Evolutionary conservation across 106 monocot species (phyloP).

Genomic region (Amphibolis antarctica): DNA sequence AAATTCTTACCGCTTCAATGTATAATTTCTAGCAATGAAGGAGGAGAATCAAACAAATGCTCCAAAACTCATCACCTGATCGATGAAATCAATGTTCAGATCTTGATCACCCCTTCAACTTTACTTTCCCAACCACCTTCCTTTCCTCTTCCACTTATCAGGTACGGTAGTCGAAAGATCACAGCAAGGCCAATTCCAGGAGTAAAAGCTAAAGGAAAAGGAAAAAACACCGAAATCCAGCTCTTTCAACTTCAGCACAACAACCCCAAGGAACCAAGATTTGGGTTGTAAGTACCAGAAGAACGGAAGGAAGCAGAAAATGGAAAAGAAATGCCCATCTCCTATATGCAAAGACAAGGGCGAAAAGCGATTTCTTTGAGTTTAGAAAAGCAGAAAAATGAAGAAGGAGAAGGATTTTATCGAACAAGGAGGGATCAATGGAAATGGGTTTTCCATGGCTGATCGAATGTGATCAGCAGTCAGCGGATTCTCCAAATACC

Average conservation of each 20-base stretch:
- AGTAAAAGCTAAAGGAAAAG: neutral
- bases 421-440: neutral
- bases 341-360: neutral
- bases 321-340: neutral
- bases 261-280: neutral
- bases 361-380: neutral
- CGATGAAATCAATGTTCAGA: neutral
- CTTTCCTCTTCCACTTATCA: slow-evolving; percentile 1
- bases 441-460: neutral
- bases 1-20: neutral
- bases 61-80: neutral
- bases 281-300: neutral
- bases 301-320: neutral
- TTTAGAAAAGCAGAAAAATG: neutral
- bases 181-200: neutral
- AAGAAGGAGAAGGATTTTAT: neutral
- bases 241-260: neutral
- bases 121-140: neutral
- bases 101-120: neutral
- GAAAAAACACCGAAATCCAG: neutral
- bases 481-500: slow-evolving; percentile 1
- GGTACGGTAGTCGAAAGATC: neutral
- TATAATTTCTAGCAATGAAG: neutral
- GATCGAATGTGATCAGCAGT: neutral
- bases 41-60: neutral